A percentile compares a stretch with the other conserved stretches of the same genome.
phyloP scores from a whole-genome alignment of 192 early-diverging fungal species.

The Backusella australiensis region DNA sequence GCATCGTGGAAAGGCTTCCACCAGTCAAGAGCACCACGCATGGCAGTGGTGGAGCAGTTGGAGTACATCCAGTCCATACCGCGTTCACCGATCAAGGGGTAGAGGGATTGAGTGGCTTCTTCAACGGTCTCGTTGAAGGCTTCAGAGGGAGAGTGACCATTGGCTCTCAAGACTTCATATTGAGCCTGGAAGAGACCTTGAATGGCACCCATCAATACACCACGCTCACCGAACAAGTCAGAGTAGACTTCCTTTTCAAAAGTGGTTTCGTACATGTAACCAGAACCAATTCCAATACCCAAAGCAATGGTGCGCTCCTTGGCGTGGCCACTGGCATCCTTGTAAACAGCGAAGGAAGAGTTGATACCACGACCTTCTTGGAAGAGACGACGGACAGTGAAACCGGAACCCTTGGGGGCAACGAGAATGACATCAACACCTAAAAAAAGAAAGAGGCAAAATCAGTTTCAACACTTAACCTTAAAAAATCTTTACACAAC shows the following conservation, averaged over 20 bases:
- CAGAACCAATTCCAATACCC: constrained; percentile 92
- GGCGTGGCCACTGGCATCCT: constrained; percentile 92
- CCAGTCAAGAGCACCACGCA: constrained; percentile 97
- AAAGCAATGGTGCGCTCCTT: constrained; percentile 89
- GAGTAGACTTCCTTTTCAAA: constrained; percentile 97
- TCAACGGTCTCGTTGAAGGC: constrained; percentile 99
- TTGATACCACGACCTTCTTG: constrained; percentile 96
- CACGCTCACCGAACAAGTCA: constrained; percentile 95
- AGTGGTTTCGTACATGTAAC: constrained; percentile 97
- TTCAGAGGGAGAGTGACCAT: constrained; percentile 93
- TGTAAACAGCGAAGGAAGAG: constrained; percentile 92
- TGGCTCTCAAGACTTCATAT: constrained; percentile 92
- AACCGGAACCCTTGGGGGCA: constrained; percentile 94
- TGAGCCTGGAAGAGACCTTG: constrained; percentile 95
- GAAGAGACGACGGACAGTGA: constrained; percentile 94
- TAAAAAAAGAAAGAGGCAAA: not conserved
- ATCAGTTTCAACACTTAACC: not conserved
- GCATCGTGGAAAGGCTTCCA: constrained; percentile 89
- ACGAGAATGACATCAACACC: constrained; percentile 95
- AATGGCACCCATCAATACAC: constrained; percentile 97
- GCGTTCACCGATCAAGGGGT: constrained; percentile 92
- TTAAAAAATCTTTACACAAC: not conserved
- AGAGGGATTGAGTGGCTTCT: constrained; percentile 97
- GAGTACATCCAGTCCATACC: constrained; percentile 98
- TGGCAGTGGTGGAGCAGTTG: constrained; percentile 95